phyloP scores from a whole-genome alignment of 768 basidiomycete genomes.

The Hygrocybe punicea region DNA sequence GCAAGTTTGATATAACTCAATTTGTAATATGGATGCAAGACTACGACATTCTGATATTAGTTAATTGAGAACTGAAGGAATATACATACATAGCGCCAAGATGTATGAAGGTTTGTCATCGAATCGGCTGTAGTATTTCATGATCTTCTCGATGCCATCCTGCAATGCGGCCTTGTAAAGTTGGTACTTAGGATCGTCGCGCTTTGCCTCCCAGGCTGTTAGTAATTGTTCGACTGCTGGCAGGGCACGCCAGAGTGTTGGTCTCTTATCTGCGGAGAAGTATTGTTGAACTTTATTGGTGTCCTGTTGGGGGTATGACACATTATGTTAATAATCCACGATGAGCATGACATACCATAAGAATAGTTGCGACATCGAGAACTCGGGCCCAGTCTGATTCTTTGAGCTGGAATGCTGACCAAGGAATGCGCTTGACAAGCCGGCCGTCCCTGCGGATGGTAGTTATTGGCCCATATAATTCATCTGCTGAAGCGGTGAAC shows the following conservation, averaged over 20 bases:
- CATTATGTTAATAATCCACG: no score
- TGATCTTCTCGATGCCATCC: slow-evolving; percentile 13
- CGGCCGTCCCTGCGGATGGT: slow-evolving; percentile 15
- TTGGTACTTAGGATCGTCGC: background rate
- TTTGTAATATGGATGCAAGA: slow-evolving; percentile 33
- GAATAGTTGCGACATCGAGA: no score
- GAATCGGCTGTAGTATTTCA: slow-evolving; percentile 11
- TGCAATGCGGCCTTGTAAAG: slow-evolving; percentile 6
- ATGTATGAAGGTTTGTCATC: slow-evolving; percentile 12
- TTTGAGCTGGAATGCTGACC: no score
- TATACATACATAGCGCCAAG: slow-evolving; percentile 6
- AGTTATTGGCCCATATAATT: slow-evolving; percentile 30
- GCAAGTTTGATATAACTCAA: slow-evolving; percentile 20
- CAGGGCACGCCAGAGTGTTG: slow-evolving; percentile 21
- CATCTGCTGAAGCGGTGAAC: slow-evolving; percentile 18
- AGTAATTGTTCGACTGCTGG: slow-evolving; percentile 22
- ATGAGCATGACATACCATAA: no score
- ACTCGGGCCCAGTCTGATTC: no score
- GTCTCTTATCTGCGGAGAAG: slow-evolving; percentile 19
- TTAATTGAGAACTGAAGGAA: background rate
- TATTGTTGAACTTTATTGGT: slow-evolving; percentile 25
- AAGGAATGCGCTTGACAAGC: no score
- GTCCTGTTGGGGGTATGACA: no score
- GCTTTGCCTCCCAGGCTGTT: slow-evolving; percentile 14
- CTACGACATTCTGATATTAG: no score